Base-by-base conservation (phyloP, 2,329 filamentous ascomycete species). In the Sporothrix luriei region DNA sequence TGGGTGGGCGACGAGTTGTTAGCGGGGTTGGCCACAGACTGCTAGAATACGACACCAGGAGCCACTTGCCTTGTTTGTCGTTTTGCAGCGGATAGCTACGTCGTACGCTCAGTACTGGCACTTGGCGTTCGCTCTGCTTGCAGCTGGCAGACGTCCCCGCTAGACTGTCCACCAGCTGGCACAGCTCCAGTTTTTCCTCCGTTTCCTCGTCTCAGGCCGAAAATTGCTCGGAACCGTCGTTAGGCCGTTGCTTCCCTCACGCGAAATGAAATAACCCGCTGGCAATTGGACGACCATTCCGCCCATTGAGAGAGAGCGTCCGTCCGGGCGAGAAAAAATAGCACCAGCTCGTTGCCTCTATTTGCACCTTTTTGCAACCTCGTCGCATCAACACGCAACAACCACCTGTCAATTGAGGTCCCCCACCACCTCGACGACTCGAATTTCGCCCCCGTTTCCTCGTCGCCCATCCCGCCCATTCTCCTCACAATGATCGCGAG, bases 401-500 rank as follows among this genome's bases (percentile, higher is more conserved):
- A 55, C 81, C 82, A 79, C 64, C 26, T 79, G 82, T 81, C 83
- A 83, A 85, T 85, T 82, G 82, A 82, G 82, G 82, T 62, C 66
- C 38, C 43, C 62, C 66, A 40, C 61, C 62, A 29, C 69, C 57
- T 66, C 62, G 49, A 51, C 33, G 51, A 40, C 66, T 55, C 40
- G 16, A 48, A 55, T 61, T 43, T n/a, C 54, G 24, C 24, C 43
- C 26, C 16, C 13, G 33, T 62, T 83, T 82, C 80, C 79, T 80
- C 81, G 82, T 82, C 80, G 84, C 79, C 78, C 83, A 78, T 40
- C 16, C 26, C 19, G n/a, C 43, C 26, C 24, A 14, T 38, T 64
- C 43, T 33, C 61, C 11, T 43, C 48, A 72, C 70, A 67, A 88
- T 88, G 86, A 84, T 88, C 80, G 86, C 85, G 80, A 84, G 85